phyloP scores from a whole-genome alignment of 2,329 filamentous ascomycete genomes.

The Aspergillus unguis region DNA sequence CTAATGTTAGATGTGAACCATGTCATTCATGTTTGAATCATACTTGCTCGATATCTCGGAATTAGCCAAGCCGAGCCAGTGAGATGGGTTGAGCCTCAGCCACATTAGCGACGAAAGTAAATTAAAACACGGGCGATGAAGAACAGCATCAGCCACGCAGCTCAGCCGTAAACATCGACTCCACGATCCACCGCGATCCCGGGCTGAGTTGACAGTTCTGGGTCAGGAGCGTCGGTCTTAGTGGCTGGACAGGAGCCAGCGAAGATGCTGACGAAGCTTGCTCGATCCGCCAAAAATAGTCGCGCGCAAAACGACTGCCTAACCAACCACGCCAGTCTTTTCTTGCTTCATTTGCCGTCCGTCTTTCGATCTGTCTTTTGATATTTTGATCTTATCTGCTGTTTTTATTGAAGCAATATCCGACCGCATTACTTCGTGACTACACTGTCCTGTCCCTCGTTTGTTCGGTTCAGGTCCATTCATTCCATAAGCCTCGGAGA shows the following conservation, averaged over 20 bases:
- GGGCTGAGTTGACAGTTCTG: not conserved
- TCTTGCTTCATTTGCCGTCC: not conserved
- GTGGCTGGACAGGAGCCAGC: not conserved
- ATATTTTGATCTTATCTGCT: not conserved
- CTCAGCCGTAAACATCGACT: slow-evolving; percentile 2
- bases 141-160: slow-evolving; percentile 5
- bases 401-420: not conserved
- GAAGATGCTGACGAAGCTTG: slow-evolving; percentile 13
- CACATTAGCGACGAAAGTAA: slow-evolving; percentile 5
- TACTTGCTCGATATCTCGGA: too few species aligned
- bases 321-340: slow-evolving; percentile 10
- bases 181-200: not conserved
- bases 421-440: not conserved
- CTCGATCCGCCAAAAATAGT: slow-evolving; percentile 20
- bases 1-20: slow-evolving; percentile 24
- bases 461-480: slow-evolving; percentile 10
- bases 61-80: not conserved
- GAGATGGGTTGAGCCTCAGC: slow-evolving; percentile 1
- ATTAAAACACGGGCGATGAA: not conserved
- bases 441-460: slow-evolving; percentile 5
- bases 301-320: slow-evolving; percentile 16
- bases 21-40: not conserved
- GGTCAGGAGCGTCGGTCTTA: not conserved
- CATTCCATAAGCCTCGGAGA: slow-evolving; percentile 1
- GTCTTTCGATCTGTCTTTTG: not conserved